Percentiles rank a stretch among this genome's conserved stretches.
These are phyloP conservation scores for Kalmanozyma brasiliensis DNA, from an alignment of 1,284 basidiomycete genomes.

Conservation along the genomic window DNA sequence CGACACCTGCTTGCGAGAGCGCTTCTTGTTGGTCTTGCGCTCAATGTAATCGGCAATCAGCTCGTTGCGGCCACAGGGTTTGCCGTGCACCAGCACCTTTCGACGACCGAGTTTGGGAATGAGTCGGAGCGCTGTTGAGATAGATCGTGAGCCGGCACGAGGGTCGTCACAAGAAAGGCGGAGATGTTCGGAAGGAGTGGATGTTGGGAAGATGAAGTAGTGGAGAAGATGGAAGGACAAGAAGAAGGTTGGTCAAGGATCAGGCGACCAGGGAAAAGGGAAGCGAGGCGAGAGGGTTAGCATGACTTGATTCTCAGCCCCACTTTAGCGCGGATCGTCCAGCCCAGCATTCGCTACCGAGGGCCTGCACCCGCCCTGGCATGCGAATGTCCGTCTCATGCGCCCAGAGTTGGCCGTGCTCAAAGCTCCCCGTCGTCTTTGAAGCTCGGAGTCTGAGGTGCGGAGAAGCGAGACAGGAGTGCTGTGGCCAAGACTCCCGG, in stretches of 20 bases:
- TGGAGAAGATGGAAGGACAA: background rate
- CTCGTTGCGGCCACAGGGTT: conserved; percentile 72
- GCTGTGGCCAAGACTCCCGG: too few relatives aligned
- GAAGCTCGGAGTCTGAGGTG: too few relatives aligned
- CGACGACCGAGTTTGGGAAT: conserved; percentile 70
- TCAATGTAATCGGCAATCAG: conserved; percentile 71
- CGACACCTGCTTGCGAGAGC: conserved; percentile 67
- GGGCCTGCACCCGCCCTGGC: too few relatives aligned
- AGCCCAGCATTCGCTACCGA: too few relatives aligned
- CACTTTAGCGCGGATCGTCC: too few relatives aligned
- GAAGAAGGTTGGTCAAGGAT: background rate
- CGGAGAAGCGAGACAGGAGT: too few relatives aligned
- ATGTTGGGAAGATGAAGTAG: background rate
- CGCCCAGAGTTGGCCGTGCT: too few relatives aligned
- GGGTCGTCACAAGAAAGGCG: background rate
- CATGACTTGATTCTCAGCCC: background rate
- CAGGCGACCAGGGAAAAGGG: background rate
- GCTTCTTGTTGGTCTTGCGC: conserved; percentile 69
- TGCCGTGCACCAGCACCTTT: conserved; percentile 71
- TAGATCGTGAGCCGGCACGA: conserved; percentile 24
- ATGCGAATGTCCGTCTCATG: too few relatives aligned
- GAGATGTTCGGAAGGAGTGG: too few relatives aligned
- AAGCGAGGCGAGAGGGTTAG: conserved; percentile 4
- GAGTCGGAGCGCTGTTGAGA: conserved; percentile 66
- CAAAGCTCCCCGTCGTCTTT: too few relatives aligned